phyloP scores from a whole-genome alignment of 768 basidiomycete species.

The Candolleomyces efflorescens region DNA sequence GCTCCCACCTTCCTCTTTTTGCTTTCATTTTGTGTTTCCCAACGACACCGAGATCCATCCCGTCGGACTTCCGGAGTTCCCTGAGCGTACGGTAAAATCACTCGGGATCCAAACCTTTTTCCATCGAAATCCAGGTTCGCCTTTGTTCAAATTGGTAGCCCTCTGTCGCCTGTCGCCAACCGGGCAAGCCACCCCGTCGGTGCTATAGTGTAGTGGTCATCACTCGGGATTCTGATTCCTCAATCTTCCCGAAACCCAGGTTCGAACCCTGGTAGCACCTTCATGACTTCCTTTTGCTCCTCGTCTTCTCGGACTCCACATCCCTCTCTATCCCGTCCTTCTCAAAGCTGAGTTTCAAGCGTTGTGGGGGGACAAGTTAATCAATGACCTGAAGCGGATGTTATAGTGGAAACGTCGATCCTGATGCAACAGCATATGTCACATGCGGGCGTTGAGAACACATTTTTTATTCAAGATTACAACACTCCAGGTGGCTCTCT shows the following conservation, averaged over 20 bases:
- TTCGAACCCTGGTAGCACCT: conserved; percentile 16
- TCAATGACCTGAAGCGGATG: too few species aligned
- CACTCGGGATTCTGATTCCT: conserved; percentile 23
- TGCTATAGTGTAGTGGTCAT: conserved; percentile 27
- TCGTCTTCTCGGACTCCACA: neutral
- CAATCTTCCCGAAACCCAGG: conserved; percentile 13
- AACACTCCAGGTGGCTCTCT: too few species aligned
- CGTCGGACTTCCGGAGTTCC: too few species aligned
- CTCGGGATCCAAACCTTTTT: conserved; percentile 21
- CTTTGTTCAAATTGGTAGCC: conserved; percentile 3
- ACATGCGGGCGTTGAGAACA: too few species aligned
- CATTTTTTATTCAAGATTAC: too few species aligned
- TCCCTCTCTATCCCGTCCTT: too few species aligned
- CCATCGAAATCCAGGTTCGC: conserved; percentile 13
- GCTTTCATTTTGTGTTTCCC: neutral
- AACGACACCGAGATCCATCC: neutral
- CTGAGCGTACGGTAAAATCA: conserved; percentile 21
- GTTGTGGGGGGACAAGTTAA: too few species aligned
- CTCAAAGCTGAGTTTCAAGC: too few species aligned
- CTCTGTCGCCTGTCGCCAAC: too few species aligned
- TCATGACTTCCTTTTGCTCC: neutral
- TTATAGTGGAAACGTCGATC: too few species aligned
- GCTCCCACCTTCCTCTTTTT: neutral
- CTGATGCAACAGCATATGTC: too few species aligned
- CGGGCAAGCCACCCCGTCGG: too few species aligned